A percentile compares a stretch with the other conserved stretches of the same genome.
Evolutionary conservation across 2,329 filamentous ascomycete species (phyloP).

Genomic region (Myriangium duriaei): DNA sequence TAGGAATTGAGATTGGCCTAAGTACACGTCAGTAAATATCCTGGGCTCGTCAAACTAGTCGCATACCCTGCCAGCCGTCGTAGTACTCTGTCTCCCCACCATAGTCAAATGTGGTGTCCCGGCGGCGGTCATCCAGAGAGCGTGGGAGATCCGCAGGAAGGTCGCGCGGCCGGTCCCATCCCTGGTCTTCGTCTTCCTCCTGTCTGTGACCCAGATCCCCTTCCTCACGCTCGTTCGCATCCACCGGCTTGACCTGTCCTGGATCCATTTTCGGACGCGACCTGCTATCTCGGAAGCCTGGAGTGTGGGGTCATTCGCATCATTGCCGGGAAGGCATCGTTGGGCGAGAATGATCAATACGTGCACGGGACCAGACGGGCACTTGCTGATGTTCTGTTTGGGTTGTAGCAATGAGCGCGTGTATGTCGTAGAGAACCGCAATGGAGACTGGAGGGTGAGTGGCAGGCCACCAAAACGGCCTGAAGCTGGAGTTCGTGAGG

Average conservation of each 20-base stretch:
- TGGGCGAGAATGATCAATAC: too few species aligned
- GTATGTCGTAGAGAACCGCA: too few species aligned
- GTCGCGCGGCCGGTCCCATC: slow-evolving; percentile 24
- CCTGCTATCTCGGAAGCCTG: neutral
- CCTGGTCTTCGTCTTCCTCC: slow-evolving; percentile 14
- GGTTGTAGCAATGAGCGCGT: too few species aligned
- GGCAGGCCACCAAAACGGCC: too few species aligned
- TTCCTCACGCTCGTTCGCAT: neutral
- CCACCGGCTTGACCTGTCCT: neutral
- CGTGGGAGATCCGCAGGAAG: slow-evolving; percentile 80
- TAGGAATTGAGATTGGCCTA: slow-evolving; percentile 91
- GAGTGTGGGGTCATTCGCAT: slow-evolving; percentile 6
- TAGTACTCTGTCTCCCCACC: slow-evolving; percentile 83
- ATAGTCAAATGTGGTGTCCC: slow-evolving; percentile 51
- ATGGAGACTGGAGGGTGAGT: too few species aligned
- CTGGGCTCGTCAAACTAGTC: slow-evolving; percentile 16
- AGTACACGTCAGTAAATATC: neutral
- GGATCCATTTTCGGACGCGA: slow-evolving; percentile 1
- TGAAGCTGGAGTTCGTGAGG: too few species aligned
- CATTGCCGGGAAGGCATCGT: slow-evolving; percentile 2
- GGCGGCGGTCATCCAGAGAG: slow-evolving; percentile 77
- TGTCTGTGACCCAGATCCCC: slow-evolving; percentile 8
- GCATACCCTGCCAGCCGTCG: slow-evolving; percentile 90
- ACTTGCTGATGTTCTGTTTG: too few species aligned
- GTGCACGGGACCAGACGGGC: too few species aligned